Evolutionary conservation across 345 rosid species (phyloP), one percentile per base, ranked within the genome.

Genomic region (Limnanthes douglasii): DNA sequence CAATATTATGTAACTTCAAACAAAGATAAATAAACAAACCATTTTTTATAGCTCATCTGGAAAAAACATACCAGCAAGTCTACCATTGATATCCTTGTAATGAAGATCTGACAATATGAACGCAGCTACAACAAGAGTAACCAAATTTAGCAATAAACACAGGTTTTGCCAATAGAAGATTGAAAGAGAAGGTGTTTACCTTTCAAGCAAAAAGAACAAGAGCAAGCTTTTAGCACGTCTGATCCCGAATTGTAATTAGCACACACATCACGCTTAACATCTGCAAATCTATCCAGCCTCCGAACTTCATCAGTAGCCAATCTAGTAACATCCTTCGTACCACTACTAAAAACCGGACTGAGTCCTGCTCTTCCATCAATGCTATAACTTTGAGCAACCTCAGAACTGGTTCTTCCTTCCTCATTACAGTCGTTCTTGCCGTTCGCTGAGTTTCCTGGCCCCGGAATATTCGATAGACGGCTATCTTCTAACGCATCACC

Each of bases 51-150:
- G n/a, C n/a, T n/a, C n/a, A n/a, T n/a, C n/a, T n/a, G 3, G 4
- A 11, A 24, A 5, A 36, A 39, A 21, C 58, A 46, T 55, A 75
- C 85, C 81, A 28, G 66, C 24, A 36, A 72, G 45, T 50, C 78
- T 66, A 41, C 81, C 93, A 49, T 66, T 75, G 43, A 72, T 53
- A 49, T 79, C 85, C 64, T 75, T 81, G 39, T 69, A 75, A 57
- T 79, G 75, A 27, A 79, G 78, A 57, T 79, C 93, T 5, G 85
- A 59, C 85, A 73, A 79, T 28, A 79, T 79, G 47, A 61, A 62
- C 34, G 78, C 71, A 56, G 81, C 93, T 79, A n/a, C n/a, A n/a
- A n/a, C n/a, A n/a, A n/a, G 18, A 45, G 30, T 35, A n/a, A n/a
- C n/a, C n/a, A n/a, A n/a, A n/a, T n/a, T 5, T 17, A 35, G 25